These are phyloP conservation scores for Thelonectria rubi DNA, from an alignment of 2,329 filamentous ascomycete species.

Conservation along the genomic window DNA sequence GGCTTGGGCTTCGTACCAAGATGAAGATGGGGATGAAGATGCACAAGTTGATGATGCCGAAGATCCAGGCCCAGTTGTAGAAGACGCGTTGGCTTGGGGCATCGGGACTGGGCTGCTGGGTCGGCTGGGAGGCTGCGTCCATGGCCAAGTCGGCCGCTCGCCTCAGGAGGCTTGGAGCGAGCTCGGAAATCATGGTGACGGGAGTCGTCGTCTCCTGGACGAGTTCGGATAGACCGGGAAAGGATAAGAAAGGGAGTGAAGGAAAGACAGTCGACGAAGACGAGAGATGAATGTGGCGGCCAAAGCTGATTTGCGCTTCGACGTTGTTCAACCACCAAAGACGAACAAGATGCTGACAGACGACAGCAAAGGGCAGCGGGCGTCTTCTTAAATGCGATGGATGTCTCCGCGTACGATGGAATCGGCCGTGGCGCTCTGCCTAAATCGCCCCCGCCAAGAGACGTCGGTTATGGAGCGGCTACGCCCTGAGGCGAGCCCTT, in stretches of 20 bases:
- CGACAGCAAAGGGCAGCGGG: background rate
- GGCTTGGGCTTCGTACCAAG: slow-evolving; percentile 47
- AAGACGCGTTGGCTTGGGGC: slow-evolving; percentile 37
- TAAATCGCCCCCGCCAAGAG: background rate
- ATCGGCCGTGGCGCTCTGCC: background rate
- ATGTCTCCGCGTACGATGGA: too few species aligned
- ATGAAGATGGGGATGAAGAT: slow-evolving; percentile 57
- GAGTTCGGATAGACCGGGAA: background rate
- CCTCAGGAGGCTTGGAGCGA: slow-evolving; percentile 39
- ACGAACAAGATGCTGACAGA: slow-evolving; percentile 17
- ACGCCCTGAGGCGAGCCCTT: background rate
- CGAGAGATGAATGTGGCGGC: slow-evolving; percentile 1
- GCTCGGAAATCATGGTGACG: slow-evolving; percentile 34
- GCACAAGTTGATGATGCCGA: slow-evolving; percentile 53
- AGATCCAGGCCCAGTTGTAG: slow-evolving; percentile 50
- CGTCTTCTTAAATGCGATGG: slow-evolving; percentile 2
- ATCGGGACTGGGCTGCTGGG: background rate
- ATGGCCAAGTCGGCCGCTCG: slow-evolving; percentile 44
- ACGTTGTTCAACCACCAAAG: slow-evolving; percentile 12
- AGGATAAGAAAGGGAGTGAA: background rate
- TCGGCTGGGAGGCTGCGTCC: slow-evolving; percentile 3
- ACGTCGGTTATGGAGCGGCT: slow-evolving; percentile 1
- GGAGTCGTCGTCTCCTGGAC: background rate
- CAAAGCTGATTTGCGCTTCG: background rate
- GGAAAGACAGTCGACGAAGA: slow-evolving; percentile 9